Conservation (phyloP, 345 rosid species). For the Clausena lansium region DNA sequence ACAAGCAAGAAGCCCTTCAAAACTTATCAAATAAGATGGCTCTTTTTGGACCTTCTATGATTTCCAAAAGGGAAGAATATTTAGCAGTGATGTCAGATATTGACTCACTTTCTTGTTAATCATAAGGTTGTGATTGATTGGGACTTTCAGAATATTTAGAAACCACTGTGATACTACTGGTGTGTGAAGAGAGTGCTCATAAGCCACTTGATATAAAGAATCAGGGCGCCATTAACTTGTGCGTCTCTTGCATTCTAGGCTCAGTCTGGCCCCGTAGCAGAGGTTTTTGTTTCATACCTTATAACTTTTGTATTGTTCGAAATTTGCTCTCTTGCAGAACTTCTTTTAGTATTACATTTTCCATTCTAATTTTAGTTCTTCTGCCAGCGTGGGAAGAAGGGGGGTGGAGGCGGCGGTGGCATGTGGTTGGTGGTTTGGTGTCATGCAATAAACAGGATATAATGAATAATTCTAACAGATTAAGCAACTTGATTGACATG, state of each 20-base stretch:
- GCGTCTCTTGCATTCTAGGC: background rate
- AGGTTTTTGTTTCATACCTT: background rate
- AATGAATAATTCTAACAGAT: background rate
- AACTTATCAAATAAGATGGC: slow-evolving; percentile 59
- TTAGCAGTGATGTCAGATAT: slow-evolving; percentile 1
- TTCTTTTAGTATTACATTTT: background rate
- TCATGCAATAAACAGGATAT: background rate
- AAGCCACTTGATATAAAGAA: background rate
- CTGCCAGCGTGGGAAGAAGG: too few relatives aligned
- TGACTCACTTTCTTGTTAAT: slow-evolving; percentile 21
- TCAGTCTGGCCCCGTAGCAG: background rate
- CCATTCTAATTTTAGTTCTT: background rate
- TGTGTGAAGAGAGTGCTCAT: background rate
- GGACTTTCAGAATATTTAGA: background rate
- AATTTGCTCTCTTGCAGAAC: background rate
- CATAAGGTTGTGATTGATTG: background rate
- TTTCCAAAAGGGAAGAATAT: slow-evolving; percentile 8
- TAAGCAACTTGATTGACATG: background rate
- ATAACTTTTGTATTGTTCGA: background rate
- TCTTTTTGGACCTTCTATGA: slow-evolving; percentile 35
- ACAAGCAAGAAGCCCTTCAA: slow-evolving; percentile 50
- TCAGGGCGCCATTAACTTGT: background rate
- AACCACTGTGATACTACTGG: background rate
- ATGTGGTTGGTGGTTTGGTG: too few relatives aligned
- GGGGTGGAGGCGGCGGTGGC: too few relatives aligned